Base-by-base conservation (phyloP, 73 alveolate species). In the Paramecium biaurelia region DNA sequence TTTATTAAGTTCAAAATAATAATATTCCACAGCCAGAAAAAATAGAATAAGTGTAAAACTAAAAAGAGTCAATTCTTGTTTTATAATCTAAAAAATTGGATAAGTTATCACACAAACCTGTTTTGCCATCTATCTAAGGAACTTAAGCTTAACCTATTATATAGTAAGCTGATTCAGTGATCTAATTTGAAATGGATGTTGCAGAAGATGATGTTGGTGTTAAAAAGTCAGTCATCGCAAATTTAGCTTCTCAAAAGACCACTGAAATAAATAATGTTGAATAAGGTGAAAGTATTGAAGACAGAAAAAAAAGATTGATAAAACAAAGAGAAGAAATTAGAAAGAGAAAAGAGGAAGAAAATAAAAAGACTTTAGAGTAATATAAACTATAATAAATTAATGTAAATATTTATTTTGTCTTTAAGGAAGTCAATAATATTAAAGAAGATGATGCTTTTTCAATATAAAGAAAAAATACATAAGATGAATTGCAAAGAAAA, bases 231-330 rank as follows among this genome's bases (percentile, higher is more conserved):
- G 89, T 57, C 8, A 70, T 23, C 20, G 24, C 28, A 30, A 89
- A 49, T 20, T 12, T 63, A 20, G 68, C 26, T 57, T 41, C 26
- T 4, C 8, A 89, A 89, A 43, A 89, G 45, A 37, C 63, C 1
- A 34, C 30, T n/a, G 70, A 34, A 20, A 85, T 63, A 14, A 76
- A 85, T 49, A 38, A 11, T 30, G 74, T 9, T 30, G 49, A 86
- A 18, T 24, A 89, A 57, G 92, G 34, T 4, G 94, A 89, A 89
- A 43, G 85, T n/a, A 37, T 89, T 6, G 94, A 89, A 43, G 94
- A 70, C n/a, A 89, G 94, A 70, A 89, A 89, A 47, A 89, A 45
- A 26, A 76, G 94, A 45, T 45, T 89, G 1, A 30, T 89, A 11
- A 72, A 53, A 26, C 18, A 89, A 70, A 89, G 92, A 24, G 94